These are phyloP conservation scores for Clarireedia hainanense DNA, from an alignment of 2,329 filamentous ascomycete species.

Conservation along the genomic window DNA sequence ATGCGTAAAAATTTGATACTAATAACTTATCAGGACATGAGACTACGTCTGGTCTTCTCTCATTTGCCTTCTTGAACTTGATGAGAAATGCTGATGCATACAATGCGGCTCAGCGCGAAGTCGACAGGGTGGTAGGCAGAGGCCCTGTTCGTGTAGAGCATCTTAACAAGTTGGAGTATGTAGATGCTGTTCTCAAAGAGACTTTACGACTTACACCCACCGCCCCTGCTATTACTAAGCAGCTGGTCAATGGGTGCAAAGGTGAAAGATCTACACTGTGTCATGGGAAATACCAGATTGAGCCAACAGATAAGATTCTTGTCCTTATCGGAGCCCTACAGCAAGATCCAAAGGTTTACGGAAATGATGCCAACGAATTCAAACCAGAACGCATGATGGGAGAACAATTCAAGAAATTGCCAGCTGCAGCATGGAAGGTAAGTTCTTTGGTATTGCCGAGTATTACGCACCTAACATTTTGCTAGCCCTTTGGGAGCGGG, in stretches of 20 bases:
- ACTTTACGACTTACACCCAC: slow-evolving; percentile 55
- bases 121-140: slow-evolving; percentile 43
- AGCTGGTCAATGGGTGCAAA: slow-evolving; percentile 30
- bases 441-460: not conserved
- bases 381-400: slow-evolving; percentile 66
- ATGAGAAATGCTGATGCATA: slow-evolving; percentile 41
- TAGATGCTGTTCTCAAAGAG: slow-evolving; percentile 58
- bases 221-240: slow-evolving; percentile 48
- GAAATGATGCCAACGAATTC: slow-evolving; percentile 57
- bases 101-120: slow-evolving; percentile 41
- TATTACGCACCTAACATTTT: slow-evolving; percentile 24
- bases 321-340: slow-evolving; percentile 48
- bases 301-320: slow-evolving; percentile 44
- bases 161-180: slow-evolving; percentile 51
- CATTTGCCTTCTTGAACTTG: slow-evolving; percentile 43
- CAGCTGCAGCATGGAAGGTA: slow-evolving; percentile 36
- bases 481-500: slow-evolving; percentile 72
- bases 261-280: slow-evolving; percentile 32
- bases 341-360: slow-evolving; percentile 55
- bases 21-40: slow-evolving; percentile 44
- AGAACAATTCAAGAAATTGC: slow-evolving; percentile 57
- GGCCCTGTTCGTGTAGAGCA: slow-evolving; percentile 38
- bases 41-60: slow-evolving; percentile 50
- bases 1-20: slow-evolving; percentile 37
- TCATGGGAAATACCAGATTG: slow-evolving; percentile 18